These are phyloP conservation scores for Ilyonectria mors-panacis DNA, from an alignment of 2,329 filamentous ascomycete genomes.

Conservation along the genomic window DNA sequence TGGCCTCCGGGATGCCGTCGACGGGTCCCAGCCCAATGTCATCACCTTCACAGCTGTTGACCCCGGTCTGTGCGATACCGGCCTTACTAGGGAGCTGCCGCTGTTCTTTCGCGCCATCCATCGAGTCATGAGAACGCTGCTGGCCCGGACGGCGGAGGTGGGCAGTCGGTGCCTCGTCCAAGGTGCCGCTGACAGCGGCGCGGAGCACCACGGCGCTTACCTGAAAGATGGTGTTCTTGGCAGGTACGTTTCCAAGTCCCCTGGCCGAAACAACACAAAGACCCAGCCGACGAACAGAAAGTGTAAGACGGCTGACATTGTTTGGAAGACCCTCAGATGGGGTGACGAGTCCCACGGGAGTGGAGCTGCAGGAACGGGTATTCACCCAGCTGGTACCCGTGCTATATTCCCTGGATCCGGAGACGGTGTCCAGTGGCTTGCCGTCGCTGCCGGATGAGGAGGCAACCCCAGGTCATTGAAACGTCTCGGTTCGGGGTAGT, in stretches of 20 bases:
- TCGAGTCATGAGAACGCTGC: conserved; percentile 26
- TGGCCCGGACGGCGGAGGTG: conserved; percentile 26
- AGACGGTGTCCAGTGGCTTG: neutral
- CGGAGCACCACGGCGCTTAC: conserved; percentile 11
- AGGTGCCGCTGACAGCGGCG: neutral
- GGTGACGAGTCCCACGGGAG: conserved; percentile 12
- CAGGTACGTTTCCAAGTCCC: conserved; percentile 5
- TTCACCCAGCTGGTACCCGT: conserved; percentile 10
- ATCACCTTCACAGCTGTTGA: conserved; percentile 16
- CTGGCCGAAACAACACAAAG: neutral
- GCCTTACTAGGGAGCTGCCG: conserved; percentile 13
- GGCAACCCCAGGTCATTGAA: no score
- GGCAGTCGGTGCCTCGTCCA: conserved; percentile 21
- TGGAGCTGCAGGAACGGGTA: conserved; percentile 8
- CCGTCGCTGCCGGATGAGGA: no score
- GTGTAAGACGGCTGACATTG: neutral
- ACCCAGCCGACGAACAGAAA: neutral
- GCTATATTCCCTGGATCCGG: conserved; percentile 6
- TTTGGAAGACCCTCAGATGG: conserved; percentile 9
- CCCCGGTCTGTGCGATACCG: conserved; percentile 22
- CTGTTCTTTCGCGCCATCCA: conserved; percentile 22
- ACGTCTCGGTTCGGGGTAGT: no score
- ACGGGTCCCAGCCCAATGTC: conserved; percentile 9
- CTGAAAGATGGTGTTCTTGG: conserved; percentile 15
- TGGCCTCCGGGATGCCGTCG: conserved; percentile 6